Conservation (phyloP, 1,284 basidiomycete genomes). For the Mrakiaceae sp. region DNA sequence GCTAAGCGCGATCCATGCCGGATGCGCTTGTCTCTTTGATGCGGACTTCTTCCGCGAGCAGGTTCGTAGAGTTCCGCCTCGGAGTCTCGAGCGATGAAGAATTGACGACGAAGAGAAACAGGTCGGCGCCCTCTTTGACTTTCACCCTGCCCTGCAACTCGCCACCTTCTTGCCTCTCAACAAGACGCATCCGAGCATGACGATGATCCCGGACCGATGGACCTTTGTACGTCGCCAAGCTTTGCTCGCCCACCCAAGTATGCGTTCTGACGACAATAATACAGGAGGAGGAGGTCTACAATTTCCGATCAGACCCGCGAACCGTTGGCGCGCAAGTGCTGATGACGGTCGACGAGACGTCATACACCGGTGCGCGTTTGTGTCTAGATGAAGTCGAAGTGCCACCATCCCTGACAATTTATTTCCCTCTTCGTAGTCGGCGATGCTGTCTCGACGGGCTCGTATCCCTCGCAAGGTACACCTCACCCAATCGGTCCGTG, state of each 20-base stretch:
- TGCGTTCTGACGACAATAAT: neutral
- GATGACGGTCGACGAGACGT: slow-evolving; percentile 55
- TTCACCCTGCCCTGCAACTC: slow-evolving; percentile 53
- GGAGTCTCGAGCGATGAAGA: too few species aligned
- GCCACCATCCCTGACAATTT: neutral
- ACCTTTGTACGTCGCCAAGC: slow-evolving; percentile 28
- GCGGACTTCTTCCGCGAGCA: neutral
- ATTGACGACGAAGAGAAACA: neutral
- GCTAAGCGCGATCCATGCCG: slow-evolving; percentile 34
- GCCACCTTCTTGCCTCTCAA: slow-evolving; percentile 30
- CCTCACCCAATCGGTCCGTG: slow-evolving; percentile 33
- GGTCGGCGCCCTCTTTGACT: slow-evolving; percentile 53
- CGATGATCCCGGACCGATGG: slow-evolving; percentile 53
- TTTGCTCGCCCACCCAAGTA: neutral
- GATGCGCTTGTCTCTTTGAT: slow-evolving; percentile 9
- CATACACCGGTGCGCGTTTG: slow-evolving; percentile 44
- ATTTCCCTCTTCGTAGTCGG: slow-evolving; percentile 20
- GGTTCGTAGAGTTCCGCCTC: too few species aligned
- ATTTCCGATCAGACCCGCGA: slow-evolving; percentile 65
- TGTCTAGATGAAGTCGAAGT: neutral
- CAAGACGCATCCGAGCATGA: slow-evolving; percentile 53
- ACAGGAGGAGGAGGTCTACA: slow-evolving; percentile 44
- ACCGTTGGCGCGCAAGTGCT: slow-evolving; percentile 52
- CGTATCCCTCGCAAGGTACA: slow-evolving; percentile 25
- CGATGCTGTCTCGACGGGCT: slow-evolving; percentile 25